Evolutionary conservation across 2,329 filamentous ascomycete species (phyloP), one percentile per base, ranked within the genome.

Genomic region (Sclerotinia trifoliorum): DNA sequence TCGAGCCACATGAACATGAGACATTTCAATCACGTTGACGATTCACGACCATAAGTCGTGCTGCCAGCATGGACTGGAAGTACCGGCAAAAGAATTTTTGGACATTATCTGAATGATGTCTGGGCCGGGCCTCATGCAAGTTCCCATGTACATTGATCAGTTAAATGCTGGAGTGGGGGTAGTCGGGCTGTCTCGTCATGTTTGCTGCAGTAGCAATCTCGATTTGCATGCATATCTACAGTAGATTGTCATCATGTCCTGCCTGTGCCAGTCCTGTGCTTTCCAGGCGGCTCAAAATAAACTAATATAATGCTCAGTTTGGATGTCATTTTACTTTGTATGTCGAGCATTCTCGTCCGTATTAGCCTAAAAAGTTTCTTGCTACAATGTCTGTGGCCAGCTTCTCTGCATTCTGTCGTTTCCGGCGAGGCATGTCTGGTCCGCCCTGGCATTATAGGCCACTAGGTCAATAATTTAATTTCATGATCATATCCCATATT

Each of bases 41-140:
- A 63, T 39, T 35, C 46, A 21, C 60, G 46, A 63, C 11, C 60
- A 51, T 51, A 63, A 39, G 60, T 51, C 21, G 58, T 63, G 46
- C n/a, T 62, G 60, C 46, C 32, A 39, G 46, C 60, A 62, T 51
- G 60, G 46, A 63, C 46, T 51, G n/a, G 32, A 49, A 39, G 8
- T 51, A 52, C 32, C 39, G 5, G 4, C 32, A 24, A 51, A 46
- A 15, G n/a, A 13, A 39, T 26, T 51, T 19, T 51, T 57, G 54
- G 35, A 26, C 6, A 26, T 39, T 5, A 15, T 63, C 32, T 39
- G 32, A 5, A 51, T 39, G 46, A 35, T 63, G 32, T n/a, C 26
- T 63, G 48, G 15, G 39, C 51, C 29, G 13, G 15, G 17, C 32
- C 42, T 63, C 60, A 63, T 63, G 21, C 46, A 63, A 63, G 60